These are phyloP conservation scores for peach (Prunus persica) DNA, from an alignment of 306 rosid genomes.

Conservation along the genomic window DNA sequence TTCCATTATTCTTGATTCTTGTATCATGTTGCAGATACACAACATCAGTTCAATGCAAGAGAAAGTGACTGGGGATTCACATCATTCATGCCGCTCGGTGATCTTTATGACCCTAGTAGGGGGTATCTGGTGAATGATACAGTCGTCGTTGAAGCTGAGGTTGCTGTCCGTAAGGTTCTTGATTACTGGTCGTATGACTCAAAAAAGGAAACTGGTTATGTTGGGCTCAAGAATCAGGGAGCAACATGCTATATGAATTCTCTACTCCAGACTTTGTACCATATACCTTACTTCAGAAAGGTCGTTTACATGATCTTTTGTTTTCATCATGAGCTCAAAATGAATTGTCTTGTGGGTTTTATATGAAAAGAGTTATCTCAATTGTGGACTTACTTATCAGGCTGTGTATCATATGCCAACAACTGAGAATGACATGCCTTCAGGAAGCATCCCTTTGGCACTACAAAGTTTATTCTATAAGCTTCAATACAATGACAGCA, in stretches of 20 bases:
- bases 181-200: conserved; percentile 92
- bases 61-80: conserved; percentile 97
- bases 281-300: conserved; percentile 93
- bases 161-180: conserved; percentile 69
- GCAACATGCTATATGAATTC: conserved; percentile 99
- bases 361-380: conserved; percentile 21
- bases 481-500: conserved; percentile 80
- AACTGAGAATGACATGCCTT: conserved; percentile 92
- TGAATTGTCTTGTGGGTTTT: conserved; percentile 4
- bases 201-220: conserved; percentile 92
- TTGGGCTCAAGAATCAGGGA: conserved; percentile 95
- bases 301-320: conserved; percentile 28
- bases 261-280: conserved; percentile 88
- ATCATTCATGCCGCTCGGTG: conserved; percentile 82
- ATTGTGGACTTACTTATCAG: conserved; percentile 37
- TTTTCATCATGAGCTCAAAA: conserved; percentile 6
- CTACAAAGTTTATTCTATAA: conserved; percentile 92
- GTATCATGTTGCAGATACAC: conserved; percentile 60
- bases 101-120: conserved; percentile 67
- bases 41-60: conserved; percentile 83
- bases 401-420: conserved; percentile 98
- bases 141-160: conserved; percentile 82
- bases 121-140: conserved; percentile 80
- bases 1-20: neutral
- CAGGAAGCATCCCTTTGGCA: conserved; percentile 93